Base-by-base conservation (phyloP, 768 basidiomycete genomes). In the Termitomyces titanicus region DNA sequence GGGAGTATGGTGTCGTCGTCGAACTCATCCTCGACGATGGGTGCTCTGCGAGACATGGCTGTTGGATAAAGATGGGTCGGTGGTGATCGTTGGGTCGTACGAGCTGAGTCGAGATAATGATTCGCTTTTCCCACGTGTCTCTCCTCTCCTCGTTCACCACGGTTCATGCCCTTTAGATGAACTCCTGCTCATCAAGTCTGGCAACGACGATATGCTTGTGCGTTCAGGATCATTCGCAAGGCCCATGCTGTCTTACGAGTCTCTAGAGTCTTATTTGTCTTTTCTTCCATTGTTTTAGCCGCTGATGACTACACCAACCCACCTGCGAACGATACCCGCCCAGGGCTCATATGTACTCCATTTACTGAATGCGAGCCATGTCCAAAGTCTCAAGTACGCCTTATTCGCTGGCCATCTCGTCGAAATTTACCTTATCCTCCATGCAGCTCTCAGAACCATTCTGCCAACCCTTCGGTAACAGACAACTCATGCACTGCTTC, bases 1-100 rank as follows among this genome's bases (percentile, higher is more conserved):
- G 92, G 90, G 15, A 95, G 81, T 67, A 96, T 94, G 12, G 91
- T 92, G 65, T 96, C 94, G 74, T 97, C 94, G 81, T 96, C 92
- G 65, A 95, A 96, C 65, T 92, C 59, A 6, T 60, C 92, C 65
- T 86, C 84, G 57, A 84, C 78, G 58, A 85, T 76, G 59, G 83
- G 84, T 65, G 83, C 73, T 68, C 84, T 78, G 62, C 86, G 86
- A 59, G 86, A 83, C 89, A 91, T 91, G 55, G 47, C 39, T 51
- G n/a, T 24, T 40, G 27, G 13, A 51, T 53, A 25, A 48, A 48
- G 53, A 43, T 45, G 34, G 49, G 20, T 51, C 29, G 31, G 53
- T 48, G 49, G 22, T 54, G 54, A 55, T 54, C 48, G 54, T 53
- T 53, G 53, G n/a, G n/a, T 57, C 51, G 55, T 51, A 33, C 18